Base-by-base conservation (phyloP, 768 basidiomycete species). In the Scleroderma bovista region DNA sequence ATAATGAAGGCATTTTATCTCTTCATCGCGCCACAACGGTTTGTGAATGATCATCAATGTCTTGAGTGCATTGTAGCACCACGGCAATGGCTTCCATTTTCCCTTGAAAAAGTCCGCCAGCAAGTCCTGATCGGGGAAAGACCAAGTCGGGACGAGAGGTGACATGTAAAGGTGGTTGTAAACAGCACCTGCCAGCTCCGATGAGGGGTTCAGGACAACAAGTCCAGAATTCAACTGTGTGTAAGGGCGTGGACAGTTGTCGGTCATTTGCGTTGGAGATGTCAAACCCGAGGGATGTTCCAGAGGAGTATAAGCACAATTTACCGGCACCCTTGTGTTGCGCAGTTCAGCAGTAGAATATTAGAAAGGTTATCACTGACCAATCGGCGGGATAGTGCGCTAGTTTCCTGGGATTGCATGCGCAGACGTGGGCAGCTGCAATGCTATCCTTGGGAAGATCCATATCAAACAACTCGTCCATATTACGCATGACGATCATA, bases 71-170 rank as follows among this genome's bases (percentile, higher is more conserved):
- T 99, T 99, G 67, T 93, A 94, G 53, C 82, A 82, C 82, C 88
- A 96, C 1, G 84, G 79, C 36, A 95, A 68, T 5, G 88, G 84
- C 47, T 72, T 76, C 88, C 90, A 93, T 62, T 67, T 81, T 16
- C 85, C 86, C 48, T 75, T 67, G 72, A 95, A 98, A 61, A 82
- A 80, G 29, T 76, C 78, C 1, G 93, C 78, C 29, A 97, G 79
- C 29, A 96, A 76, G 58, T 99, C 95, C 66, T 99, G 95, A 66
- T 99, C 95, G 1, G 92, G 84, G 65, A 97, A 96, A n/a, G 65
- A 67, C 72, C 77, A 84, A 0, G 71, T 70, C 3, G 74, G 51
- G 8, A 87, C 71, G 10, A 75, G 71, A 3, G 79, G 77, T 9
- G 78, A 79, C 5, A 71, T 77, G 48, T 56, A 29, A 24, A 69